Conservation (phyloP, 768 basidiomycete genomes). For the Calocybe gangraenosa region DNA sequence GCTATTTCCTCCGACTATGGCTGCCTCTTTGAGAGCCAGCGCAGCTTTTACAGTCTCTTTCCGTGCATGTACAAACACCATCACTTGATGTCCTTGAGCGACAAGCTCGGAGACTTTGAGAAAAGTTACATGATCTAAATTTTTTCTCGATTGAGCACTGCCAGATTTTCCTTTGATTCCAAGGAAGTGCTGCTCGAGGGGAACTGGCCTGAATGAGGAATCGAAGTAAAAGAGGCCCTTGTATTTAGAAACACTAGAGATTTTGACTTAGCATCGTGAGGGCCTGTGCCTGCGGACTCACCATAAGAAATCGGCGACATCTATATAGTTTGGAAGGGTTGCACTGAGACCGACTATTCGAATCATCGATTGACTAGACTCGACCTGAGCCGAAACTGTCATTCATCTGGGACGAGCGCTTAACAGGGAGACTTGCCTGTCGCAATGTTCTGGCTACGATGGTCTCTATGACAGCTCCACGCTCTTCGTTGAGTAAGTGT, state of each 20-base stretch:
- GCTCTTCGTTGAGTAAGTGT: constrained; percentile 94
- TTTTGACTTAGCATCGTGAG: background rate
- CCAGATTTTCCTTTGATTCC: constrained; percentile 88
- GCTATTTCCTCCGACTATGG: constrained; percentile 60
- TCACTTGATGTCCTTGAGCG: constrained; percentile 92
- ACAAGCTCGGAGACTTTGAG: constrained; percentile 89
- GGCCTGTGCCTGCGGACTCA: constrained; percentile 25
- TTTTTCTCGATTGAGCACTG: constrained; percentile 67
- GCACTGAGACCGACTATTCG: constrained; percentile 95
- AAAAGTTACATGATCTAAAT: constrained; percentile 84
- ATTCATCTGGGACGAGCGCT: background rate
- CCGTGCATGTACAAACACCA: constrained; percentile 98
- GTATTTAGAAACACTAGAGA: constrained; percentile 74
- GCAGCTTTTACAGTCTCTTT: constrained; percentile 98
- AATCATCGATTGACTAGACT: constrained; percentile 93
- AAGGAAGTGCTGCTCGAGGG: constrained; percentile 95
- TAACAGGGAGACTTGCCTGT: constrained; percentile 47
- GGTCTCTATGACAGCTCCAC: constrained; percentile 96
- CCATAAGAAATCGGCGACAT: constrained; percentile 94
- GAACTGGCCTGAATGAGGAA: constrained; percentile 93
- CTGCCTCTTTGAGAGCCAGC: constrained; percentile 71
- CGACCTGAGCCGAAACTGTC: constrained; percentile 54
- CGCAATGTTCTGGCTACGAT: constrained; percentile 95
- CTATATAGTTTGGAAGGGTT: constrained; percentile 94
- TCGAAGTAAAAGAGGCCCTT: constrained; percentile 96